Evolutionary conservation across 208 protist genomes (phyloP), one percentile per base, ranked within the genome.

Genomic region (Leishmania major): DNA sequence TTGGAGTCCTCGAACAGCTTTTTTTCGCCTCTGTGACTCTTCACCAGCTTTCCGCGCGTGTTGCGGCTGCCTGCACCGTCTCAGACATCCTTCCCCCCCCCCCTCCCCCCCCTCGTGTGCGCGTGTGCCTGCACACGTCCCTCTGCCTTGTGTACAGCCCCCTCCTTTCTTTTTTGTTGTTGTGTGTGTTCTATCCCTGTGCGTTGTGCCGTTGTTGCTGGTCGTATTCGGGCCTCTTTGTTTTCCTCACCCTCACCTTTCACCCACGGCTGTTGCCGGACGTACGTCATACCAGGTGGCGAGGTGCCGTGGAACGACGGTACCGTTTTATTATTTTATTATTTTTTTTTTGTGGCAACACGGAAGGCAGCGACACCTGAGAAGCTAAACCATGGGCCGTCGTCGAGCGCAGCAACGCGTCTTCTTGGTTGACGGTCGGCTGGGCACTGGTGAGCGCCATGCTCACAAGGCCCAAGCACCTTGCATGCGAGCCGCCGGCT

Each of bases 331-430:
- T 40, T 3, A n/a, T n/a, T n/a, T n/a, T n/a, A n/a, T 40, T 40
- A 2, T 40, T 40, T 40, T 70, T 22, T 22, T 35, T 22, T 7
- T 45, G 47, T 40, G 66, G 31, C 13, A 71, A 47, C 37, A 47
- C 37, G 0, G 3, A n/a, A 11, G 25, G 66, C 37, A 47, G 5
- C 19, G 35, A 47, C 37, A 47, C 17, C 37, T 53, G 43, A n/a
- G 43, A 49, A 3, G 69, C 69, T n/a, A 2, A 47, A 77, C 31
- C 60, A 89, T 89, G 85, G 85, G 85, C 19, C 81, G 85, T 19
- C 85, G 85, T 28, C 57, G 79, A 49, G 60, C 81, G 35, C 78
- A 79, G 31, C 53, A 51, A 2, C 64, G 69, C 31, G 59, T 69
- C 75, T 40, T 74, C 19, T 28, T 47, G 31, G 81, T 45, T 4